Conservation (phyloP, 225 moss, liverwort and hornwort species). For the Pleurozium schreberi region DNA sequence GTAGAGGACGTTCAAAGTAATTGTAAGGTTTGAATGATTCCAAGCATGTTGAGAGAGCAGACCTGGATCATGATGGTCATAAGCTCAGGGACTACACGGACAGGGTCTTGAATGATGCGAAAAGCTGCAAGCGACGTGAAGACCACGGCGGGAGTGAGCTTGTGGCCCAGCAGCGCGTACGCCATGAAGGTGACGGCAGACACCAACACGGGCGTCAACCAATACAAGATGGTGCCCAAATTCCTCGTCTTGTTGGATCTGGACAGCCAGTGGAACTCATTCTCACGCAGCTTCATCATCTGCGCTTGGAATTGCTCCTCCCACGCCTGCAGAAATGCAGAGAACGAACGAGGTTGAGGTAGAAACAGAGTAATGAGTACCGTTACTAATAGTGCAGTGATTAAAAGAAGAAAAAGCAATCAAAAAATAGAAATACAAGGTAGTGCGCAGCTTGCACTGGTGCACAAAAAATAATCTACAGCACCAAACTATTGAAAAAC, state of each 20-base stretch:
- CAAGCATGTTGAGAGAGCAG: not conserved
- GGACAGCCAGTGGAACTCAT: conserved; percentile 42
- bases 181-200: conserved; percentile 29
- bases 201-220: conserved; percentile 47
- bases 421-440: not conserved
- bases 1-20: not conserved
- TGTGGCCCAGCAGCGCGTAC: conserved; percentile 30
- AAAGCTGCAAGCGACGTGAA: conserved; percentile 45
- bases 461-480: not conserved
- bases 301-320: conserved; percentile 34
- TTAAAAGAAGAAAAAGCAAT: not conserved
- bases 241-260: conserved; percentile 9
- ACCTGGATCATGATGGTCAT: conserved; percentile 34
- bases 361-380: not conserved
- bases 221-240: conserved; percentile 24
- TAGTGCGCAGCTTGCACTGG: not conserved
- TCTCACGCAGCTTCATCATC: conserved; percentile 30
- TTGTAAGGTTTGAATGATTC: not conserved
- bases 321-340: conserved; percentile 27
- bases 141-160: conserved; percentile 29
- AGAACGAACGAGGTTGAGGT: not conserved
- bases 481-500: not conserved
- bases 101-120: conserved; percentile 35
- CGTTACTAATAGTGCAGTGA: not conserved
- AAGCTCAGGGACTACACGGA: conserved; percentile 31